Percentiles rank a stretch among this genome's conserved stretches.
Conservation (phyloP, 2,329 filamentous ascomycete genomes). For the Ceratocystis destructans region DNA sequence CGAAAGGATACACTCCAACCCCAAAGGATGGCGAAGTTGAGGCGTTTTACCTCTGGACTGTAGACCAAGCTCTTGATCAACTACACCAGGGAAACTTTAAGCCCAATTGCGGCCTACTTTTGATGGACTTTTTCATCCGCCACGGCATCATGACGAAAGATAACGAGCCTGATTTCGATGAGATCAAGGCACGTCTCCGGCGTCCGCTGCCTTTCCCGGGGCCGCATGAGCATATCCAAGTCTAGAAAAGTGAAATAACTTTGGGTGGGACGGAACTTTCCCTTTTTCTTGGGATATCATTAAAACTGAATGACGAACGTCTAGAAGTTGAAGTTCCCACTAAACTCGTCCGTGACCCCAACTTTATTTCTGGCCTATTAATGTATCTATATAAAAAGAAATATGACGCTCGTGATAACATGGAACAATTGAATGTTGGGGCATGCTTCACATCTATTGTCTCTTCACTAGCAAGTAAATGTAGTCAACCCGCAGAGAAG, state of each 20-base stretch:
- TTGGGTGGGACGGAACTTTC: not conserved
- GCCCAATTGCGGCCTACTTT: constrained; percentile 73
- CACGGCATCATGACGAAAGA: constrained; percentile 66
- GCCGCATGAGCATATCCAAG: constrained; percentile 30
- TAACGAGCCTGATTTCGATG: constrained; percentile 64
- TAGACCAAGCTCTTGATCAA: constrained; percentile 60
- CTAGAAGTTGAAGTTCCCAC: not conserved
- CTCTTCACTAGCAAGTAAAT: constrained; percentile 92
- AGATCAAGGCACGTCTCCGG: constrained; percentile 64
- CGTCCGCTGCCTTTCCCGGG: constrained; percentile 69
- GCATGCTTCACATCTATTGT: constrained; percentile 23
- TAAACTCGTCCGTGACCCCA: not conserved
- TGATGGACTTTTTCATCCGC: constrained; percentile 81
- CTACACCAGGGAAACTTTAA: constrained; percentile 70
- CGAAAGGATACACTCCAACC: constrained; percentile 50
- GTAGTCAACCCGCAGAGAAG: constrained; percentile 79
- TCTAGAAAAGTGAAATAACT: constrained; percentile 15
- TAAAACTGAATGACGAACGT: not conserved
- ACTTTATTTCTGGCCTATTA: constrained; percentile 5
- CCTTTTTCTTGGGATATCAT: constrained; percentile 7
- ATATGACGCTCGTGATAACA: constrained; percentile 16
- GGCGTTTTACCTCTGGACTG: constrained; percentile 61
- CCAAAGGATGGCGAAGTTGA: constrained; percentile 86
- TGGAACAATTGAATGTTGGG: not conserved
- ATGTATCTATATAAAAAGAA: constrained; percentile 17